Evolutionary conservation across 305 asterid genomes (phyloP).

Genomic region (Fraxinus sp.): DNA sequence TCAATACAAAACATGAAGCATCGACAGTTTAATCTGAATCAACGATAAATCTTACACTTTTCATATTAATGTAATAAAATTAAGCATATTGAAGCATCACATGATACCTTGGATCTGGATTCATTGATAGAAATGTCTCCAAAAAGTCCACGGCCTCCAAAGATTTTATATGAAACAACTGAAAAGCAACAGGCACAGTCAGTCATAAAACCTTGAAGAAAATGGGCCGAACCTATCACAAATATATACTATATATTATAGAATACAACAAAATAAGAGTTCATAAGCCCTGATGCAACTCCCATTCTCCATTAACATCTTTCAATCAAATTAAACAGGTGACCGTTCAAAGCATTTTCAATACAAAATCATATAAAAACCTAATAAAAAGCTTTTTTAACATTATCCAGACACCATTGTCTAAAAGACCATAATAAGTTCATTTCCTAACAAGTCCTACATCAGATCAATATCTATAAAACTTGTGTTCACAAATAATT

Average conservation of each 20-base stretch:
- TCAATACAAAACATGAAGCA: neutral
- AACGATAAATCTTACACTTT: neutral
- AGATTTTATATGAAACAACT: constrained; percentile 58
- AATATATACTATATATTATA: neutral
- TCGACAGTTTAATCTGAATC: neutral
- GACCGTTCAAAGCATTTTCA: neutral
- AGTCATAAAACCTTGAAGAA: constrained; percentile 6
- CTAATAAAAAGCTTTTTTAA: neutral
- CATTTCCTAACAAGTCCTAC: neutral
- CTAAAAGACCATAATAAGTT: neutral
- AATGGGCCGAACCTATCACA: neutral
- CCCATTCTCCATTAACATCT: neutral
- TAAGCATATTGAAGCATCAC: neutral
- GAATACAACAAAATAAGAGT: neutral
- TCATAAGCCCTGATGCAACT: neutral
- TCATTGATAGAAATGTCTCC: constrained; percentile 74
- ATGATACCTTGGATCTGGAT: constrained; percentile 70
- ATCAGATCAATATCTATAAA: neutral
- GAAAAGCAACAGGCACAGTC: constrained; percentile 33
- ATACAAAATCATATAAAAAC: neutral
- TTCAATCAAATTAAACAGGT: neutral
- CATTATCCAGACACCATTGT: neutral
- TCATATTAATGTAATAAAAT: neutral
- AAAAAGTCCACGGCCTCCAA: constrained; percentile 69
- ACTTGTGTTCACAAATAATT: neutral